Conservation (phyloP, 2,329 filamentous ascomycete species). For the Exophiala dermatitidis region DNA sequence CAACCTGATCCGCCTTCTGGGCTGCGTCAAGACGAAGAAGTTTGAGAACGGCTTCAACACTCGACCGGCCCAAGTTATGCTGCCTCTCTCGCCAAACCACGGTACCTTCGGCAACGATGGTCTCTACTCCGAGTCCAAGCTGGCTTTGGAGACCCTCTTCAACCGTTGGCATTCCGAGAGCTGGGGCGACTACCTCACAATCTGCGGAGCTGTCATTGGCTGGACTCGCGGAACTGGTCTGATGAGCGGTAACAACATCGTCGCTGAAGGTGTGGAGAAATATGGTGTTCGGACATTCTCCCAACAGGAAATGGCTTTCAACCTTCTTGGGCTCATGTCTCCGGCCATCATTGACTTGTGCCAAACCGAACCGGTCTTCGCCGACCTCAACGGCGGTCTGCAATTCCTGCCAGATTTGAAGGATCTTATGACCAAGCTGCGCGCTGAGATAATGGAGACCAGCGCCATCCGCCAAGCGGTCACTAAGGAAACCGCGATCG, state of each 20-base stretch:
- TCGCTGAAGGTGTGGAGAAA: constrained; percentile 92
- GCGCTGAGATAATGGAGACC: constrained; percentile 90
- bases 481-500: constrained; percentile 88
- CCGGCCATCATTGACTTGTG: constrained; percentile 90
- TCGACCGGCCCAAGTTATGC: constrained; percentile 88
- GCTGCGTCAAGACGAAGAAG: constrained; percentile 87
- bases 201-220: constrained; percentile 95
- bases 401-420: constrained; percentile 97
- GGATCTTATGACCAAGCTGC: constrained; percentile 83
- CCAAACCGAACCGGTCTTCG: constrained; percentile 91
- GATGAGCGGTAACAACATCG: constrained; percentile 96
- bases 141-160: constrained; percentile 93
- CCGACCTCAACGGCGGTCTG: constrained; percentile 92
- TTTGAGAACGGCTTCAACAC: constrained; percentile 82
- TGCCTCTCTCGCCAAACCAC: constrained; percentile 94
- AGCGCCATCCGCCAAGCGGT: constrained; percentile 90
- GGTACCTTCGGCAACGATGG: constrained; percentile 97
- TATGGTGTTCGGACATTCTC: constrained; percentile 97
- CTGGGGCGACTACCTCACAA: constrained; percentile 95
- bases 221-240: constrained; percentile 98
- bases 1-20: constrained; percentile 85
- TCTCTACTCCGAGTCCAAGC: constrained; percentile 96
- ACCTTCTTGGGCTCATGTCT: constrained; percentile 91
- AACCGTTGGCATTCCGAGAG: constrained; percentile 97
- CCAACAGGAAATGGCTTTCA: constrained; percentile 99